Base-by-base conservation (phyloP, 345 rosid species). In the Citrus inodora region DNA sequence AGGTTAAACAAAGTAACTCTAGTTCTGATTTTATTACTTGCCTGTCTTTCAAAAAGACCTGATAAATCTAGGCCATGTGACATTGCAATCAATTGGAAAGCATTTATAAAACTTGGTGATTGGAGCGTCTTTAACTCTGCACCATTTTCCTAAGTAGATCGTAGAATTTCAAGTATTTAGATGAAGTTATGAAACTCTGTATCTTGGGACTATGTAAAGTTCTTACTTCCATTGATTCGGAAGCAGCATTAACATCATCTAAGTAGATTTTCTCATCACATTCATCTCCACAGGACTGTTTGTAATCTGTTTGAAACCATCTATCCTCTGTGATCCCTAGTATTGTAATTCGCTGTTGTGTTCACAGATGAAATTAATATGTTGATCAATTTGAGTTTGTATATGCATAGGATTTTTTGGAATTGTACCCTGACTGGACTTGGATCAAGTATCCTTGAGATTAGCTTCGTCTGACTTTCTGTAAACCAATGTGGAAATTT, bases 1-100 rank as follows among this genome's bases (percentile, higher is more conserved):
- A 72, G 68, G 56, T 68, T 10, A 17, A 22, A 11, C 14, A 32
- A 68, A 33, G 64, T 4, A 33, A 68, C 62, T 38, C 42, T 42
- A 10, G 14, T 33, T 78, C 55, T 63, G 80, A 65, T 32, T 70
- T 59, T 75, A 24, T 25, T 59, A 70, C 89, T 85, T 84, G 83
- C 98, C 88, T 88, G 88, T 78, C 87, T 94, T 89, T 90, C 93
- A 16, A 95, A 95, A 13, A 92, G 97, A 81, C 98, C 96, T 38
- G 95, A 93, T 85, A 93, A 85, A 88, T 95, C 98, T 24, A 95
- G 92, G 81, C 93, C 99, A 59, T 86, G 86, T 51, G 98, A 95
- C 8, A 93, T 93, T 71, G 98, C 98, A 84, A 93, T 93, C 88
- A 93, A 80, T 79, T 91, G 91, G 78, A 95, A 95, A 37, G 99